phyloP scores from a whole-genome alignment of 805 yeast species.

The Blastobotrys peoriensis region DNA sequence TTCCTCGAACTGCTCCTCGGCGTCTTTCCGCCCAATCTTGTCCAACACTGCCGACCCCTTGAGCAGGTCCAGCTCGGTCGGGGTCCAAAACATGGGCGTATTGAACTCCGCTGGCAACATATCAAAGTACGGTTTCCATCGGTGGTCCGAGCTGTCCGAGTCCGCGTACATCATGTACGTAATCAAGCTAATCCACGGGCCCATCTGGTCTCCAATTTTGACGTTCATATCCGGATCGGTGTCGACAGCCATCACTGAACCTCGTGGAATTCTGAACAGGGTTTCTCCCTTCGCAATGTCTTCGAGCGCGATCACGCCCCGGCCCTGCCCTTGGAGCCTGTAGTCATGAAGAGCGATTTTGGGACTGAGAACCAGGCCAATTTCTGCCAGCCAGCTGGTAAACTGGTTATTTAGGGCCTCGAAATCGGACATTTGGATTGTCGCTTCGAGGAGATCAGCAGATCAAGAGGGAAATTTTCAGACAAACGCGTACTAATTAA shows the following conservation, averaged over 20 bases:
- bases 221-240: slow-evolving; percentile 36
- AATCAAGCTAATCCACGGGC: slow-evolving; percentile 69
- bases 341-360: slow-evolving; percentile 59
- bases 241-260: slow-evolving; percentile 49
- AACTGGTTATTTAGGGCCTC: slow-evolving; percentile 3
- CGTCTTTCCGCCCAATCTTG: slow-evolving; percentile 66
- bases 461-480: neutral
- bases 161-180: slow-evolving; percentile 60
- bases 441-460: too few relatives aligned
- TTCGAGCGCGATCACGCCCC: slow-evolving; percentile 64
- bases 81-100: slow-evolving; percentile 76
- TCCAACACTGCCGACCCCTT: slow-evolving; percentile 64
- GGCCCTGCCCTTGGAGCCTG: slow-evolving; percentile 57
- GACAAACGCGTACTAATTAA: neutral
- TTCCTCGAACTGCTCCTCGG: slow-evolving; percentile 52
- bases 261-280: slow-evolving; percentile 64
- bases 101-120: slow-evolving; percentile 61
- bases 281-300: slow-evolving; percentile 58
- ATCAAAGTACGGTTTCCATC: slow-evolving; percentile 66
- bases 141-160: slow-evolving; percentile 33
- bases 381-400: slow-evolving; percentile 14
- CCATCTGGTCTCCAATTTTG: slow-evolving; percentile 21
- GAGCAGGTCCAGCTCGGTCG: slow-evolving; percentile 49
- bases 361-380: slow-evolving; percentile 38
- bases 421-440: neutral